phyloP scores from a whole-genome alignment of 2,329 filamentous ascomycete species.

The Rhynchosporium agropyri region DNA sequence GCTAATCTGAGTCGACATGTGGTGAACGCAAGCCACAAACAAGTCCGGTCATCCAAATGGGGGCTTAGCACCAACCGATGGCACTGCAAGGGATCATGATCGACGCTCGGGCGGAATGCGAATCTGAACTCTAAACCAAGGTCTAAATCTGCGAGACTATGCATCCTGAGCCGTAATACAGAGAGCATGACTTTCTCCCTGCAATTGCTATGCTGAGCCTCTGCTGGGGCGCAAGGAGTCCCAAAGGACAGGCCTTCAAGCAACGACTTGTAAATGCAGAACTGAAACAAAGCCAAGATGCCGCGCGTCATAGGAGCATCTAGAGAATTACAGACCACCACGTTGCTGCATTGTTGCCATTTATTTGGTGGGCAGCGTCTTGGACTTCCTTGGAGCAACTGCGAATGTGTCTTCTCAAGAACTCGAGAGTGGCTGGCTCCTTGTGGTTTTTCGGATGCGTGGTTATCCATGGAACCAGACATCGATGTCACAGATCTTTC shows the following conservation, averaged over 20 bases:
- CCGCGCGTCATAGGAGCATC: constrained; percentile 6
- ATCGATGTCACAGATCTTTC: neutral
- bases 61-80: constrained; percentile 7
- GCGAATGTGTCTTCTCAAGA: neutral
- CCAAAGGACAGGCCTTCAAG: constrained; percentile 1
- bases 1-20: neutral
- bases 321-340: neutral
- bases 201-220: neutral
- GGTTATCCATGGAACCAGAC: neutral
- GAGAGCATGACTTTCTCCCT: constrained; percentile 9
- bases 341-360: neutral
- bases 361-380: neutral
- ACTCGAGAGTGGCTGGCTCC: neutral
- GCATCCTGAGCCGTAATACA: neutral
- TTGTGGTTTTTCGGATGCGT: neutral
- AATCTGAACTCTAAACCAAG: constrained; percentile 9
- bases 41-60: constrained; percentile 4
- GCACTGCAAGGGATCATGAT: neutral
- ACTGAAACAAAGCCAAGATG: neutral
- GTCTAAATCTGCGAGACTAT: constrained; percentile 12
- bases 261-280: neutral
- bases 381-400: neutral
- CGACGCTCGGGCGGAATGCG: neutral
- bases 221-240: neutral
- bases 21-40: neutral